Percentiles rank a stretch among this genome's conserved stretches.
phyloP scores from a whole-genome alignment of 1,284 basidiomycete species.

The Ceratorhiza oryzae-sativae region DNA sequence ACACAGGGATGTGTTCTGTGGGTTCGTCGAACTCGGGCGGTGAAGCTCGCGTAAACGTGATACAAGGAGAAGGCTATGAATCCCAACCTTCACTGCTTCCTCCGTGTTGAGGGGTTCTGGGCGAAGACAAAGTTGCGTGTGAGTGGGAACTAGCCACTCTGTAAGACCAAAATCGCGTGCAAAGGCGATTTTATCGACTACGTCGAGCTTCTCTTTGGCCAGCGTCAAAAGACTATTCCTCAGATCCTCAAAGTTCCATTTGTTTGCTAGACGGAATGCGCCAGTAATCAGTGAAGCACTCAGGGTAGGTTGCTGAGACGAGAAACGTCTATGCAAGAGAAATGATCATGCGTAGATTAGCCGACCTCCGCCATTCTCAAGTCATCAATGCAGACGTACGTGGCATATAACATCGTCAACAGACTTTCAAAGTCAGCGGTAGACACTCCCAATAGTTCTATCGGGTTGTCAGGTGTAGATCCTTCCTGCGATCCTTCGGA shows the following conservation, averaged over 20 bases:
- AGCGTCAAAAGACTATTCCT: not conserved
- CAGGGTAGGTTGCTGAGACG: not conserved
- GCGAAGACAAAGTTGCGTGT: constrained; percentile 26
- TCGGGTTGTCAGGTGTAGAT: constrained; percentile 6
- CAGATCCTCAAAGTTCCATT: constrained; percentile 15
- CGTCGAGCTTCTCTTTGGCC: not conserved
- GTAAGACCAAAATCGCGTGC: constrained; percentile 25
- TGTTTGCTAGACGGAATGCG: constrained; percentile 14
- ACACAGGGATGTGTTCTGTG: not conserved
- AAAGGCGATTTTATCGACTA: constrained; percentile 41
- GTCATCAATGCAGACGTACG: not conserved
- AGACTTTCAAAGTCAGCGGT: constrained; percentile 1
- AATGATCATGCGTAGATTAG: not conserved
- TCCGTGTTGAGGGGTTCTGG: constrained; percentile 10
- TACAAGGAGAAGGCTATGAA: constrained; percentile 5
- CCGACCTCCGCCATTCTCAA: not conserved
- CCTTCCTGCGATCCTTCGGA: not conserved
- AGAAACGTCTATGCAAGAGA: constrained; percentile 5
- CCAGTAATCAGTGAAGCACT: not conserved
- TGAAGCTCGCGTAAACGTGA: constrained; percentile 33
- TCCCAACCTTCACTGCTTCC: constrained; percentile 32
- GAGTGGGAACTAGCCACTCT: constrained; percentile 36
- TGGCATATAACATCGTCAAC: constrained; percentile 3
- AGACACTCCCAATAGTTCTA: not conserved
- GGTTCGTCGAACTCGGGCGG: not conserved